Percentiles rank a stretch among this genome's conserved stretches.
These are phyloP conservation scores for Kregervanrija pseudodelftensis DNA, from an alignment of 805 yeast genomes.

Conservation along the genomic window DNA sequence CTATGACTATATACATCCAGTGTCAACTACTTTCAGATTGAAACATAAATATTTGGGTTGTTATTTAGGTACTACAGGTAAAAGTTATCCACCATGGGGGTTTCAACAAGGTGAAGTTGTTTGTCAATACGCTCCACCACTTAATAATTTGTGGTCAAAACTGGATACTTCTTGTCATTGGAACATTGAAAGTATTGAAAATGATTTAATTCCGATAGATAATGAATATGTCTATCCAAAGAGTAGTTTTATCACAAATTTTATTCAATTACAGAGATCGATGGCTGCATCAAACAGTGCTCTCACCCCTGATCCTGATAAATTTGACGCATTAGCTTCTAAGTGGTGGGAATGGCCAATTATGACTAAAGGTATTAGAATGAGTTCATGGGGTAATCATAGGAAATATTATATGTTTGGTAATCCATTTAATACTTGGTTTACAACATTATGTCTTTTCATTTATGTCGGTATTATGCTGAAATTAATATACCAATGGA, in stretches of 20 bases:
- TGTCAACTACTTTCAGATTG: conserved; percentile 77
- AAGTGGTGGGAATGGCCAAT: conserved; percentile 84
- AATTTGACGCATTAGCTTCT: conserved; percentile 64
- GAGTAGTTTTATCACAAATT: conserved; percentile 58
- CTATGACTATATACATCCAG: conserved; percentile 55
- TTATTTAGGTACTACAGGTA: conserved; percentile 80
- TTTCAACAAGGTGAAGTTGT: conserved; percentile 91
- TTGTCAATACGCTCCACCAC: conserved; percentile 47
- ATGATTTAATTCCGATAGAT: conserved; percentile 36
- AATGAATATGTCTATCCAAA: conserved; percentile 33
- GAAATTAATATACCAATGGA: conserved; percentile 47
- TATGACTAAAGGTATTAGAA: conserved; percentile 58
- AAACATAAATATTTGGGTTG: conserved; percentile 65
- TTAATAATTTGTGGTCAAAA: conserved; percentile 18
- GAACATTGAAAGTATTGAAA: conserved; percentile 69
- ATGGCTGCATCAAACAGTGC: conserved; percentile 86
- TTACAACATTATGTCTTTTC: conserved; percentile 44
- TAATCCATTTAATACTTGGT: conserved; percentile 59
- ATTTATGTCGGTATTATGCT: conserved; percentile 27
- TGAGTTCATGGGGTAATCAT: conserved; percentile 64
- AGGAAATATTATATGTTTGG: conserved; percentile 62
- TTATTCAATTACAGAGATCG: conserved; percentile 63
- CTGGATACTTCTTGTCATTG: conserved; percentile 66
- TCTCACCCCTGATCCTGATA: conserved; percentile 67
- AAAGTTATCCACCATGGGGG: conserved; percentile 90